Conservation (phyloP, 2,329 filamentous ascomycete genomes). For the Diaporthe destruens region DNA sequence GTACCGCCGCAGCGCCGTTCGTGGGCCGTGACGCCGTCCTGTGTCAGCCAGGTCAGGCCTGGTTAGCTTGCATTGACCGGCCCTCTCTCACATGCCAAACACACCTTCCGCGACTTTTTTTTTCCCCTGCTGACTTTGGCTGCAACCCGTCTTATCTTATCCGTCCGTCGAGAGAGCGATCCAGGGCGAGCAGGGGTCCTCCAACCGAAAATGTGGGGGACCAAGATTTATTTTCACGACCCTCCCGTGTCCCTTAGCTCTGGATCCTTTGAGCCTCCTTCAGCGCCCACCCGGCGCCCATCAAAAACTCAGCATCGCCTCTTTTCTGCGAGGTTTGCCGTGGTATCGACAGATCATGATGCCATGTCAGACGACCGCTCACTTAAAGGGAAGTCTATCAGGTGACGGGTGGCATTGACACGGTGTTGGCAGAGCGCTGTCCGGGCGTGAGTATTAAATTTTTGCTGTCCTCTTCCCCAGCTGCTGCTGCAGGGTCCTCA, state of each 20-base stretch:
- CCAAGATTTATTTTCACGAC: conserved; percentile 10
- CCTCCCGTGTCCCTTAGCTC: neutral
- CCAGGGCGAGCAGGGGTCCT: conserved; percentile 34
- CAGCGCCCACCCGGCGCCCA: conserved; percentile 13
- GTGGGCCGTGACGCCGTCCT: conserved; percentile 9
- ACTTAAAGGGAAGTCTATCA: conserved; percentile 8
- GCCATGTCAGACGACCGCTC: conserved; percentile 13
- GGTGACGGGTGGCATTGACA: conserved; percentile 9
- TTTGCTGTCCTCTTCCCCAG: conserved; percentile 7
- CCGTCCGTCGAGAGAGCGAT: conserved; percentile 1
- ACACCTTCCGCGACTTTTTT: neutral
- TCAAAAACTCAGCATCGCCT: conserved; percentile 20
- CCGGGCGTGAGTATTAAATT: neutral
- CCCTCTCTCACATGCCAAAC: conserved; percentile 36
- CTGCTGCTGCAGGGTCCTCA: conserved; percentile 30
- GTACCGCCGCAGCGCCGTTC: no score
- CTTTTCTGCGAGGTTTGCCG: neutral
- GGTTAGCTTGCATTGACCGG: conserved; percentile 16
- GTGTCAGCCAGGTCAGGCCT: conserved; percentile 9
- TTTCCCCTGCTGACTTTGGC: neutral
- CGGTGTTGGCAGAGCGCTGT: neutral
- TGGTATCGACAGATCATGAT: conserved; percentile 29
- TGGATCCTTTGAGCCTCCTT: neutral
- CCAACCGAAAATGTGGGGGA: conserved; percentile 11
- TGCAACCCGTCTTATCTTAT: conserved; percentile 35